Evolutionary conservation across 78 protist species (phyloP).

Genomic region (Speleostelium caveatum): DNA sequence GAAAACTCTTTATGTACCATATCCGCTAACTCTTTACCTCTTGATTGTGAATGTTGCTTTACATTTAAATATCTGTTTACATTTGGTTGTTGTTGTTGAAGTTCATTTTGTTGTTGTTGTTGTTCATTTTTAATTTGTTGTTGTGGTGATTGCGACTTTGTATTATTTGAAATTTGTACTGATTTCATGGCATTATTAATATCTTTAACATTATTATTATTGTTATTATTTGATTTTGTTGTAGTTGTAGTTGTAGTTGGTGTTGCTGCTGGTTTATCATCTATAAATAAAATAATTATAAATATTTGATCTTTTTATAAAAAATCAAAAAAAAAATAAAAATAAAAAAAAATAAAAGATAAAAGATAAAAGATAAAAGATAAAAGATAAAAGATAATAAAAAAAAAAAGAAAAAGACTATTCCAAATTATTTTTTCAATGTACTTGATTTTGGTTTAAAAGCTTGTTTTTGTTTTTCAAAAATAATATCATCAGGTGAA

Average conservation of each 20-base stretch:
- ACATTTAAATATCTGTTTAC: slow-evolving; percentile 34
- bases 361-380: neutral
- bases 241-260: neutral
- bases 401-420: no score
- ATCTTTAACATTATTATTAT: neutral
- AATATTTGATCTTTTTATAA: neutral
- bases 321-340: neutral
- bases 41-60: slow-evolving; percentile 47
- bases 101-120: neutral
- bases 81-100: neutral
- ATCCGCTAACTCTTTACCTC: slow-evolving; percentile 70
- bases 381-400: no score
- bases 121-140: no score
- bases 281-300: neutral
- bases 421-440: no score
- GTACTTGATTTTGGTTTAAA: slow-evolving; percentile 42
- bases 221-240: neutral
- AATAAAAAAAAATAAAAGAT: neutral
- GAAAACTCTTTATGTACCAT: slow-evolving; percentile 56
- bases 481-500: slow-evolving; percentile 70
- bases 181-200: neutral
- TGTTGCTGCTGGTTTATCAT: neutral
- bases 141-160: neutral
- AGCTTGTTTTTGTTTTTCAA: slow-evolving; percentile 61
- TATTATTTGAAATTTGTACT: slow-evolving; percentile 46